Percentiles rank a stretch among this genome's conserved stretches.
phyloP scores from a whole-genome alignment of 2,329 filamentous ascomycete species.

The Ascochyta viciae-villosae region DNA sequence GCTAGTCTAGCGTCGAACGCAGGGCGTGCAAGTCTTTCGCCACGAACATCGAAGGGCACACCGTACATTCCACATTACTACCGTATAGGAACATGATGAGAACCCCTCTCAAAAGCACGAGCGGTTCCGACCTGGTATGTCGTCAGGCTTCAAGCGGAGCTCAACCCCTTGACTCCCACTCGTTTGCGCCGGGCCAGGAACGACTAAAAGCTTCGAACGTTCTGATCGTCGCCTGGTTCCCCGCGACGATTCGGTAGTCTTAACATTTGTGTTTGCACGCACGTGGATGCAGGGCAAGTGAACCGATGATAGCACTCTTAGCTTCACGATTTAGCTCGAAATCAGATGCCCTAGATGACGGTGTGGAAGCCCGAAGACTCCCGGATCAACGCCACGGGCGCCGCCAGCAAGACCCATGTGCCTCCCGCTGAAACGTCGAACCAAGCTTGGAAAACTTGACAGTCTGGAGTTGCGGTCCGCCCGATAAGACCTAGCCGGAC shows the following conservation, averaged over 20 bases:
- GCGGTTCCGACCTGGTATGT: no score
- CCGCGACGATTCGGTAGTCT: background rate
- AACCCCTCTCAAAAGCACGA: no score
- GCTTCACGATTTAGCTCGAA: background rate
- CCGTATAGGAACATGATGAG: no score
- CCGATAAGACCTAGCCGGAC: background rate
- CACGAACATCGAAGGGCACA: background rate
- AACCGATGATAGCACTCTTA: slow-evolving; percentile 4
- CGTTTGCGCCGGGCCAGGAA: background rate
- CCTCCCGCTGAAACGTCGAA: slow-evolving; percentile 1
- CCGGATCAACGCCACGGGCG: slow-evolving; percentile 1
- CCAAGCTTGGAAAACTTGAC: background rate
- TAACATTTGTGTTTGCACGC: background rate
- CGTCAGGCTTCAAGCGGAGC: background rate
- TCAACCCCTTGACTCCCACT: background rate
- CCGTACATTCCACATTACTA: background rate
- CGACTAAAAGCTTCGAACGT: background rate
- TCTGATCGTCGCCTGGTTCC: background rate
- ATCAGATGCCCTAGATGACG: background rate
- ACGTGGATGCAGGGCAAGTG: slow-evolving; percentile 7
- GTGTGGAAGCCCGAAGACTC: background rate
- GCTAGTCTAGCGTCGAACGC: background rate
- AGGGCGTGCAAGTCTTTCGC: background rate
- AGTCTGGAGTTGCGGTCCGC: background rate
- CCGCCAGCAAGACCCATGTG: background rate